These are phyloP conservation scores for Trichoderma oligosporum DNA, from an alignment of 2,329 filamentous ascomycete species.

Conservation along the genomic window DNA sequence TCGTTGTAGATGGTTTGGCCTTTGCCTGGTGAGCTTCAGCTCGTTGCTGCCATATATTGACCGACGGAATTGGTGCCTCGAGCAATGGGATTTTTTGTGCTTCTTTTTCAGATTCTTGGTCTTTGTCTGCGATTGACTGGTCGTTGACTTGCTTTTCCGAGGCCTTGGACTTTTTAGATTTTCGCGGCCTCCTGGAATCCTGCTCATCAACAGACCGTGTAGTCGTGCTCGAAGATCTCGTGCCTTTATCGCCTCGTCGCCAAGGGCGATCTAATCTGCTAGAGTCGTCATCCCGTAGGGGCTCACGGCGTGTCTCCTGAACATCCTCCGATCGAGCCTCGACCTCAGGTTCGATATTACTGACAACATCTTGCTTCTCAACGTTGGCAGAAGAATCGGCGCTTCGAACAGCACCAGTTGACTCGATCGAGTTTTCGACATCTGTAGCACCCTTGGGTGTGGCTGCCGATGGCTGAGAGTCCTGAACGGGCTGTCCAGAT, in stretches of 20 bases:
- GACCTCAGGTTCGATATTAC: constrained; percentile 36
- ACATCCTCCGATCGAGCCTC: constrained; percentile 36
- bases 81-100: constrained; percentile 63
- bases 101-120: constrained; percentile 42
- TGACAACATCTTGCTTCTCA: constrained; percentile 36
- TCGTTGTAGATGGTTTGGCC: constrained; percentile 35
- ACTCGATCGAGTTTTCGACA: constrained; percentile 27
- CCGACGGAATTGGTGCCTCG: constrained; percentile 74
- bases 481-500: constrained; percentile 27
- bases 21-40: constrained; percentile 62
- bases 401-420: constrained; percentile 26
- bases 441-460: constrained; percentile 28
- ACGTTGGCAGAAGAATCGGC: constrained; percentile 24
- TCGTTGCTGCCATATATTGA: constrained; percentile 86
- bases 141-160: constrained; percentile 43
- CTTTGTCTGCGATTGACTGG: constrained; percentile 56
- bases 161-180: constrained; percentile 58
- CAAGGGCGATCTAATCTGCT: constrained; percentile 39
- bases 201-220: constrained; percentile 64
- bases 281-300: constrained; percentile 39
- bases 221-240: constrained; percentile 58
- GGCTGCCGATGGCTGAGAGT: constrained; percentile 29
- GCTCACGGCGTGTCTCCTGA: constrained; percentile 32
- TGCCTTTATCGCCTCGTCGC: constrained; percentile 45
- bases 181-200: constrained; percentile 45